Percentiles rank a stretch among this genome's conserved stretches.
phyloP scores from a whole-genome alignment of 2,329 filamentous ascomycete species.

The Cladophialophora exuberans region DNA sequence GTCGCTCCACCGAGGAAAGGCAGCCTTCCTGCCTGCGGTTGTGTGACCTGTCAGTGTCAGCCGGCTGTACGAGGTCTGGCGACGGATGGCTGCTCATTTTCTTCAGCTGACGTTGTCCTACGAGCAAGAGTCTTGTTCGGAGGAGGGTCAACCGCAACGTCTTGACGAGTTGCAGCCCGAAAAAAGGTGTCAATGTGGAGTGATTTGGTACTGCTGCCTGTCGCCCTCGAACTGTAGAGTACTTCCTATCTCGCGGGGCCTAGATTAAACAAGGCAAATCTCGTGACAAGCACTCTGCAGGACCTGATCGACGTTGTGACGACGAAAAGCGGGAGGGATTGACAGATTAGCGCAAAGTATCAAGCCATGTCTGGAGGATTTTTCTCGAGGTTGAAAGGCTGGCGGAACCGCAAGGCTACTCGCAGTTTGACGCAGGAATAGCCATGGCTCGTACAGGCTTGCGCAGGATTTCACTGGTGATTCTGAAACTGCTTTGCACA shows the following conservation, averaged over 20 bases:
- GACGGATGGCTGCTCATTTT: slow-evolving; percentile 4
- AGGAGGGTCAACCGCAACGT: slow-evolving; percentile 11
- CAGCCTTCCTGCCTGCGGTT: slow-evolving; percentile 15
- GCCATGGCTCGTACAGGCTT: slow-evolving; percentile 5
- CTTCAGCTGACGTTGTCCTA: slow-evolving; percentile 12
- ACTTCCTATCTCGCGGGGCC: not conserved
- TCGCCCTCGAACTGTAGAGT: not conserved
- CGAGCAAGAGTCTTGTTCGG: slow-evolving; percentile 9
- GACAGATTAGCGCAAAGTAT: not conserved
- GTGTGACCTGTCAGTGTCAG: slow-evolving; percentile 26
- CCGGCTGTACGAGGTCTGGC: slow-evolving; percentile 20
- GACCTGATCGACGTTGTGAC: slow-evolving; percentile 1
- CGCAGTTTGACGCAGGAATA: slow-evolving; percentile 11
- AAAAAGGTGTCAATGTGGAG: not conserved
- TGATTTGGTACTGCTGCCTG: not conserved
- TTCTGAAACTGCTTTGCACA: slow-evolving; percentile 2
- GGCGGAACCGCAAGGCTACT: slow-evolving; percentile 20
- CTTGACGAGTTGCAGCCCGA: slow-evolving; percentile 4
- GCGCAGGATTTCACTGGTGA: not conserved
- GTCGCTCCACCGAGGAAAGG: slow-evolving; percentile 16
- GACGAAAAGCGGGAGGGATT: not conserved
- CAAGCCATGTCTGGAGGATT: slow-evolving; percentile 1
- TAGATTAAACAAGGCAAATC: not conserved
- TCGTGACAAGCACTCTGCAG: no score
- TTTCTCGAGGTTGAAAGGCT: not conserved